Conservation (phyloP, 768 basidiomycete species). For the Chalciporus pseudorubinellus region DNA sequence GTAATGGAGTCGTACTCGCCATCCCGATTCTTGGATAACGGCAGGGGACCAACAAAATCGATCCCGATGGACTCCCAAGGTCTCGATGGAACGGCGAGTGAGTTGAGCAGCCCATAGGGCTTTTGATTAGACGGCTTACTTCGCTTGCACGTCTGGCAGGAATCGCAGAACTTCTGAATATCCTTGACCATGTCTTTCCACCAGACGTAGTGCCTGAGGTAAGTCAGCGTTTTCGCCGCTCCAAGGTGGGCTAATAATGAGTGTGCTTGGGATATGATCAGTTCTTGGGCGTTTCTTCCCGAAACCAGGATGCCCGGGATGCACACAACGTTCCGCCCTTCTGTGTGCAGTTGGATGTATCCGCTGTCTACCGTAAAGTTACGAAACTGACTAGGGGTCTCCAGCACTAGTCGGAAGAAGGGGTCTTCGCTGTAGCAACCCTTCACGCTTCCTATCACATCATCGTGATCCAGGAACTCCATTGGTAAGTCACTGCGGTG, state of each 20-base stretch:
- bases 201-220: conserved; percentile 37
- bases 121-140: conserved; percentile 24
- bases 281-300: conserved; percentile 28
- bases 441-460: not conserved
- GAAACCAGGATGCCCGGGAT: conserved; percentile 20
- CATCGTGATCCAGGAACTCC: not conserved
- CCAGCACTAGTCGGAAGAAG: conserved; percentile 29
- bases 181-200: conserved; percentile 37
- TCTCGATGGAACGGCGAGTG: conserved; percentile 22
- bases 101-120: conserved; percentile 28
- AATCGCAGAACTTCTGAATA: conserved; percentile 21
- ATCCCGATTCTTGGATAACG: conserved; percentile 6
- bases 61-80: conserved; percentile 41
- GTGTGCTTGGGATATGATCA: conserved; percentile 37
- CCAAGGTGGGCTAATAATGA: conserved; percentile 40
- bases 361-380: conserved; percentile 26
- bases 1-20: conserved; percentile 25
- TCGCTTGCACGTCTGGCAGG: conserved; percentile 18
- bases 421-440: conserved; percentile 27
- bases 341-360: conserved; percentile 19
- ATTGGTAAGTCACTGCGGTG: not conserved
- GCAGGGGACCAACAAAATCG: conserved; percentile 40
- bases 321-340: conserved; percentile 16
- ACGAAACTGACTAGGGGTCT: conserved; percentile 19
- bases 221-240: conserved; percentile 30